Conservation (phyloP, 768 basidiomycete species). For the Fomitopsis serialis region DNA sequence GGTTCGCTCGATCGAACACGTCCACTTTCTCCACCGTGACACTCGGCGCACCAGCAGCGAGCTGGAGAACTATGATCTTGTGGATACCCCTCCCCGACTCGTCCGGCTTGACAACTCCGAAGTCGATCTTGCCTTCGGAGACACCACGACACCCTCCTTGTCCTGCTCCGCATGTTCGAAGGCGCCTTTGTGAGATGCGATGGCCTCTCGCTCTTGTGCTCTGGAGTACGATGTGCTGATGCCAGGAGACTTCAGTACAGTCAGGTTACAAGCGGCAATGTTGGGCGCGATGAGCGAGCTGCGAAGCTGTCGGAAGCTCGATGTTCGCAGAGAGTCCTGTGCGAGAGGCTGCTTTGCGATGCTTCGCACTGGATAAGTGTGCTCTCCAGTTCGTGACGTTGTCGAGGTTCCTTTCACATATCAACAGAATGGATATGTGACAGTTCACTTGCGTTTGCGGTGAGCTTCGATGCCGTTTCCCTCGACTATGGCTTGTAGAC, state of each 20-base stretch:
- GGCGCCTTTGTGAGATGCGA: slow-evolving; percentile 33
- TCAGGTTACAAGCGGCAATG: slow-evolving; percentile 27
- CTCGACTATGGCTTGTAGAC: slow-evolving; percentile 7
- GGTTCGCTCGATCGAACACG: neutral
- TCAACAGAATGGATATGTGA: slow-evolving; percentile 1
- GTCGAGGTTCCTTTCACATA: slow-evolving; percentile 7
- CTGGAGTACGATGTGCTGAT: slow-evolving; percentile 23
- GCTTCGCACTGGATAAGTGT: neutral
- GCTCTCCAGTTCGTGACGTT: neutral
- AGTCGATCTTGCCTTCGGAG: slow-evolving; percentile 33
- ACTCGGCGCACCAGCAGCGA: slow-evolving; percentile 4
- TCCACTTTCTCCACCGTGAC: slow-evolving; percentile 9
- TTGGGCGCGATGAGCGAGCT: slow-evolving; percentile 13
- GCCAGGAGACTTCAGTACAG: slow-evolving; percentile 30
- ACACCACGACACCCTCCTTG: slow-evolving; percentile 44
- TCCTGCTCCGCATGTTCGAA: slow-evolving; percentile 51
- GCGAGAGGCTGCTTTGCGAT: neutral
- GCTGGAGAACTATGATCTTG: slow-evolving; percentile 6
- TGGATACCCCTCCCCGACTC: slow-evolving; percentile 19
- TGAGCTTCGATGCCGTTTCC: slow-evolving; percentile 5
- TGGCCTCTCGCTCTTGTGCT: slow-evolving; percentile 36
- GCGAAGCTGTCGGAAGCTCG: slow-evolving; percentile 28
- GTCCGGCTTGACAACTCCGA: slow-evolving; percentile 42
- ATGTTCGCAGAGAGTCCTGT: slow-evolving; percentile 10
- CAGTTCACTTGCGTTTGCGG: neutral